These are phyloP conservation scores for Cyberlindnera nakhonratchasimensis DNA, from an alignment of 805 yeast genomes.

Conservation along the genomic window DNA sequence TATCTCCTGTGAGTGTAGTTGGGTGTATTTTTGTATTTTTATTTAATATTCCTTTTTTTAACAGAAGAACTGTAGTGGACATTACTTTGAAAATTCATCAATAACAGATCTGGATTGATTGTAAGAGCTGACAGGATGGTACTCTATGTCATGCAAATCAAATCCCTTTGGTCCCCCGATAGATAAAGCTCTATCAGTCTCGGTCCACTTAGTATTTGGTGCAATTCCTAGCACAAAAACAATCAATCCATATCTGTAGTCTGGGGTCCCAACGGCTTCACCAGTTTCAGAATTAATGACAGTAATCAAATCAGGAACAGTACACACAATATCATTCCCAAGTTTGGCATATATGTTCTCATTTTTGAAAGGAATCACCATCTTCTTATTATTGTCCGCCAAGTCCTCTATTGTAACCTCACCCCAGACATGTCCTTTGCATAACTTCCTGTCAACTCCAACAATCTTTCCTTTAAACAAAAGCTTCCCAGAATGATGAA, in stretches of 20 bases:
- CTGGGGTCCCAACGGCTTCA: slow-evolving; percentile 47
- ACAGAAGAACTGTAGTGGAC: too few relatives aligned
- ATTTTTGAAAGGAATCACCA: slow-evolving; percentile 45
- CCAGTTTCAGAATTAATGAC: slow-evolving; percentile 41
- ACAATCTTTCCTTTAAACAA: slow-evolving; percentile 42
- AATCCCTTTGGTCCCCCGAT: slow-evolving; percentile 40
- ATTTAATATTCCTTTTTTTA: too few relatives aligned
- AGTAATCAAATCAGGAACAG: slow-evolving; percentile 46
- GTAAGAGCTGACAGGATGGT: slow-evolving; percentile 36
- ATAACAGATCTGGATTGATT: slow-evolving; percentile 35
- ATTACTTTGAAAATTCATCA: too few relatives aligned
- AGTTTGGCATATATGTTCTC: slow-evolving; percentile 40
- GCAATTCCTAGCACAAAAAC: slow-evolving; percentile 43
- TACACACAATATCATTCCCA: slow-evolving; percentile 31
- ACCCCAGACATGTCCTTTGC: slow-evolving; percentile 44
- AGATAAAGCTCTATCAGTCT: slow-evolving; percentile 33
- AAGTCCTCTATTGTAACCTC: slow-evolving; percentile 37
- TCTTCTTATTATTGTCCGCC: slow-evolving; percentile 11
- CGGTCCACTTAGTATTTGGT: slow-evolving; percentile 37
- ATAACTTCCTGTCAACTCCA: slow-evolving; percentile 39
- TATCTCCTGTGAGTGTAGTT: too few relatives aligned
- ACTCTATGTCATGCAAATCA: slow-evolving; percentile 34
- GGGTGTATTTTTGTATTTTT: too few relatives aligned
- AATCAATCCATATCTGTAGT: slow-evolving; percentile 42
- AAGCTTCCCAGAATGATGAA: slow-evolving; percentile 34